These are phyloP conservation scores for Telopea speciosissima DNA, from an alignment of 177 flowering plant genomes.

Conservation along the genomic window DNA sequence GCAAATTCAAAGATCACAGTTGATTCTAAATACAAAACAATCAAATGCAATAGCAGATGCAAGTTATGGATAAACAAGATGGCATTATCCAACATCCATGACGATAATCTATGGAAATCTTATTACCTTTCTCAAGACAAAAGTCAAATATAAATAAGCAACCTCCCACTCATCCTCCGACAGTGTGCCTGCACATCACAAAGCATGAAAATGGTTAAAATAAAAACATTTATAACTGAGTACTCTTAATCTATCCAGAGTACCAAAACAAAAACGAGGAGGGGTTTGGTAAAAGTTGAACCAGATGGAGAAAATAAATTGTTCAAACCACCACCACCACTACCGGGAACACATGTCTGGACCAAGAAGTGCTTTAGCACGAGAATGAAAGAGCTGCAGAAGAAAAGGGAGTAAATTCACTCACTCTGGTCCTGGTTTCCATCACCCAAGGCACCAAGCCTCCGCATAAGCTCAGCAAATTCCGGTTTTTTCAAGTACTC, in stretches of 20 bases:
- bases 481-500: conserved; percentile 87
- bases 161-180: conserved; percentile 94
- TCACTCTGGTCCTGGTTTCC: conserved; percentile 80
- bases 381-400: background rate
- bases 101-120: background rate
- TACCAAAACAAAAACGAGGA: background rate
- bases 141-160: conserved; percentile 78
- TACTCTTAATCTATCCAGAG: background rate
- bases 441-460: conserved; percentile 96
- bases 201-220: background rate
- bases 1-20: too few species aligned
- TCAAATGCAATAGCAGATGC: too few species aligned
- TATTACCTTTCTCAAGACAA: background rate
- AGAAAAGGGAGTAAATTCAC: conserved; percentile 10
- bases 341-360: too few species aligned
- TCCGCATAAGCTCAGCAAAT: conserved; percentile 80
- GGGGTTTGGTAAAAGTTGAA: too few species aligned
- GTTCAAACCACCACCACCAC: too few species aligned
- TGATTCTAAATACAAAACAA: too few species aligned
- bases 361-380: too few species aligned
- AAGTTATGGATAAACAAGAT: too few species aligned
- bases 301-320: too few species aligned
- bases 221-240: background rate
- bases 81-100: too few species aligned
- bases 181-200: conserved; percentile 52